A percentile compares a stretch with the other conserved stretches of the same genome.
Evolutionary conservation across 345 rosid genomes (phyloP).

Genomic region (Laguncularia racemosa): DNA sequence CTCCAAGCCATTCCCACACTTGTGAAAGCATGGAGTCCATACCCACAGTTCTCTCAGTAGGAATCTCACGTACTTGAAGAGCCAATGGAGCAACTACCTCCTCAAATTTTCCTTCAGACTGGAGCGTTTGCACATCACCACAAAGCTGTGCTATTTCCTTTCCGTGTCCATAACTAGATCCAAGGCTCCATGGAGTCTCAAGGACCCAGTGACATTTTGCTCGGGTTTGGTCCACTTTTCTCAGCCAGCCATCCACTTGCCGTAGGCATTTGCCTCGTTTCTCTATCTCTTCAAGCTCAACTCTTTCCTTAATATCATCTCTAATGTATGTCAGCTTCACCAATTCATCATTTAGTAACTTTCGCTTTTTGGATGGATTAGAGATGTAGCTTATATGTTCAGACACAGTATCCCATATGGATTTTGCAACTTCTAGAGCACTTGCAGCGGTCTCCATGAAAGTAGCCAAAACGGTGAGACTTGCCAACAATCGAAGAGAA

Average conservation of each 20-base stretch:
- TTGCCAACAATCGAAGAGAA: no score
- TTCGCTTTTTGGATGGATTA: no score
- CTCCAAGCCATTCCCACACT: neutral
- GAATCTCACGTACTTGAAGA: neutral
- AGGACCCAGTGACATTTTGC: neutral
- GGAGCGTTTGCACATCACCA: neutral
- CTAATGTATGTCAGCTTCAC: no score
- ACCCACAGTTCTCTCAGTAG: neutral
- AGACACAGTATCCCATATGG: no score
- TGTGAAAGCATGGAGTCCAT: constrained; percentile 1
- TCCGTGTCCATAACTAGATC: constrained; percentile 15
- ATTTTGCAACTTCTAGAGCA: no score
- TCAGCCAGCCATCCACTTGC: constrained; percentile 2
- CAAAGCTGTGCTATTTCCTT: neutral
- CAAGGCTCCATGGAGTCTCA: neutral
- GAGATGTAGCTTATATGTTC: no score
- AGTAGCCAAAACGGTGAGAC: no score
- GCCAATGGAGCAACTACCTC: neutral
- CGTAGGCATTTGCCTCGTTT: neutral
- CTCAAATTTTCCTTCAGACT: neutral
- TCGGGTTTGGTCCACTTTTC: neutral
- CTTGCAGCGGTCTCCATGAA: no score
- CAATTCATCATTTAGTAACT: no score
- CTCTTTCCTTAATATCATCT: no score
- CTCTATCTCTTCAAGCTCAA: neutral